A percentile compares a stretch with the other conserved stretches of the same genome.
Conservation (phyloP, 106 monocot genomes). For the Acorus calamus region DNA sequence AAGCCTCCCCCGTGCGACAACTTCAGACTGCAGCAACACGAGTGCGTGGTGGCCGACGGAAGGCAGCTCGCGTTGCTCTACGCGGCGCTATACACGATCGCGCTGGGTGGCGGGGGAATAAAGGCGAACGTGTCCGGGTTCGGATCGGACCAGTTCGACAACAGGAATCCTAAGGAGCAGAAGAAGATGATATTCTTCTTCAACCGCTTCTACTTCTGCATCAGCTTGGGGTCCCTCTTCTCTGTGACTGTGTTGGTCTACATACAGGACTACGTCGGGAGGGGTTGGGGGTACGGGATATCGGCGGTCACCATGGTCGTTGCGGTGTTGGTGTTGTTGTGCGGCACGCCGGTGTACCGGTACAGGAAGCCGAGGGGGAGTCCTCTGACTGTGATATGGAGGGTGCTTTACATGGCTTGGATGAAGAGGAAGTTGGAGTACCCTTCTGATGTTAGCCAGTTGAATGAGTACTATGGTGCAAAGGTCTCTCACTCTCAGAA, state of each 20-base stretch:
- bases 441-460: constrained; percentile 12
- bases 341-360: constrained; percentile 35
- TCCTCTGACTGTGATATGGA: constrained; percentile 38
- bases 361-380: constrained; percentile 39
- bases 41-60: constrained; percentile 16
- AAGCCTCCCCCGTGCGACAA: constrained; percentile 45
- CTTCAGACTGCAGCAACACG: constrained; percentile 8
- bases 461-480: constrained; percentile 30
- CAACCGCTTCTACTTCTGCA: constrained; percentile 11
- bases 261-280: constrained; percentile 6
- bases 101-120: constrained; percentile 2
- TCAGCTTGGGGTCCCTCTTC: constrained; percentile 5
- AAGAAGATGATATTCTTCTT: constrained; percentile 4
- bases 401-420: constrained; percentile 32
- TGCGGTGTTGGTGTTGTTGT: constrained; percentile 26
- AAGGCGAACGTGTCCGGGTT: constrained; percentile 6
- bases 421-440: constrained; percentile 29
- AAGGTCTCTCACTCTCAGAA: constrained; percentile 26
- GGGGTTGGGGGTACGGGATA: constrained; percentile 20
- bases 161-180: background rate
- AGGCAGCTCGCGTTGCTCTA: too few relatives aligned
- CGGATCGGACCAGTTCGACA: constrained; percentile 11
- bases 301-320: constrained; percentile 33
- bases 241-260: constrained; percentile 5
- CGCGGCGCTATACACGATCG: background rate